Percentiles rank a stretch among this genome's conserved stretches.
Conservation (phyloP, 441 rosid species). For the Syzygium malaccense region DNA sequence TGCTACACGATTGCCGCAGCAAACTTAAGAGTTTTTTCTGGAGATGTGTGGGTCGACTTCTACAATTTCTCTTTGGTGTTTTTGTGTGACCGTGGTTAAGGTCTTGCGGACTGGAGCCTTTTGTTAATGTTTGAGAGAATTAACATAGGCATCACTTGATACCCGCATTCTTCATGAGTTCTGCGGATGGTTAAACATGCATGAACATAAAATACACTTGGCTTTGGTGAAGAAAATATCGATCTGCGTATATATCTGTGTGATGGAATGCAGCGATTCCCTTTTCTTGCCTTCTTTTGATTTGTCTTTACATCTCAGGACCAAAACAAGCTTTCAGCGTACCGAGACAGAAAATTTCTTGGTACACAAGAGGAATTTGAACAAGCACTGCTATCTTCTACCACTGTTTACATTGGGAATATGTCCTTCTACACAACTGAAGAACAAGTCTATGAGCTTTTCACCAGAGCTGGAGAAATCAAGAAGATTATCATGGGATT, state of each 20-base stretch:
- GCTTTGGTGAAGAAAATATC: neutral
- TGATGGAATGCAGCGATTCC: neutral
- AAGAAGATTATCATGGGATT: constrained; percentile 97
- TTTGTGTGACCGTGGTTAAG: neutral
- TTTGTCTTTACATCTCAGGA: constrained; percentile 32
- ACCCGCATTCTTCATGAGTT: neutral
- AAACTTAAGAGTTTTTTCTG: neutral
- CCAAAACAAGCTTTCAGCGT: constrained; percentile 71
- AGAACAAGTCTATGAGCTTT: constrained; percentile 96
- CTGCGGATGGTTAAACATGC: neutral
- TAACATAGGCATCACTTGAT: neutral
- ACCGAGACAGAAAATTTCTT: constrained; percentile 70
- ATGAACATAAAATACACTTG: neutral
- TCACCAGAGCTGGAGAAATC: constrained; percentile 85
- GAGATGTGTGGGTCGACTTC: neutral
- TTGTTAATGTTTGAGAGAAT: neutral
- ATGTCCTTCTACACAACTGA: constrained; percentile 95
- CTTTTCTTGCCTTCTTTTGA: neutral
- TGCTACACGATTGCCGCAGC: neutral
- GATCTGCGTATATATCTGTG: neutral
- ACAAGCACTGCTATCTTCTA: constrained; percentile 50
- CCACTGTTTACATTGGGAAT: constrained; percentile 82
- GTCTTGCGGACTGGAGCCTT: neutral
- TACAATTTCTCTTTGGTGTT: neutral
- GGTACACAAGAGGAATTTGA: constrained; percentile 94